Conservation (phyloP, 176 grass and related monocot species). For the Leersia perrieri region DNA sequence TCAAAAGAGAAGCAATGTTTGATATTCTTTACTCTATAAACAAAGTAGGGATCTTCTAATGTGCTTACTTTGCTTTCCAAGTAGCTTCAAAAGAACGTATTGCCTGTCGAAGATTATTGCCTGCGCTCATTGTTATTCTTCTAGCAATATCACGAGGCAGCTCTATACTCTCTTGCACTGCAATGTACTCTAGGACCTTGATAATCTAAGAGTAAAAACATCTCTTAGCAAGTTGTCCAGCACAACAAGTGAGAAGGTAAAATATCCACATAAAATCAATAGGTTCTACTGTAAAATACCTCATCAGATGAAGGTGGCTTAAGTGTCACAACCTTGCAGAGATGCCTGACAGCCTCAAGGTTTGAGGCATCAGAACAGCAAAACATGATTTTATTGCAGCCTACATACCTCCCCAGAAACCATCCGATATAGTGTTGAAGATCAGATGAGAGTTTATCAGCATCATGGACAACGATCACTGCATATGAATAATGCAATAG, state of each 20-base stretch:
- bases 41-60: background rate
- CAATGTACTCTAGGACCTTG: conserved; percentile 63
- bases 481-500: background rate
- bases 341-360: conserved; percentile 51
- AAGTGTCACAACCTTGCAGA: conserved; percentile 55
- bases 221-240: background rate
- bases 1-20: background rate
- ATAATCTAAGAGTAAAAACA: conserved; percentile 45
- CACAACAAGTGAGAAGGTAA: background rate
- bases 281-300: conserved; percentile 28
- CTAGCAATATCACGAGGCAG: conserved; percentile 49
- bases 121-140: conserved; percentile 47
- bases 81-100: conserved; percentile 80
- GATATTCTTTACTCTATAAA: background rate
- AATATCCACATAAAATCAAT: background rate
- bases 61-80: conserved; percentile 60
- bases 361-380: conserved; percentile 63
- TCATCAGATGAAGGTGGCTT: conserved; percentile 54
- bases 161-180: conserved; percentile 53
- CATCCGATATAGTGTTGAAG: conserved; percentile 59
- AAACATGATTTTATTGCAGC: conserved; percentile 60
- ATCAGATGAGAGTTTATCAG: conserved; percentile 61
- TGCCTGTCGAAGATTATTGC: conserved; percentile 66
- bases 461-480: conserved; percentile 54
- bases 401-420: conserved; percentile 58